Conservation (phyloP, 2,329 filamentous ascomycete species). For the Sarocladiaceae sp. region DNA sequence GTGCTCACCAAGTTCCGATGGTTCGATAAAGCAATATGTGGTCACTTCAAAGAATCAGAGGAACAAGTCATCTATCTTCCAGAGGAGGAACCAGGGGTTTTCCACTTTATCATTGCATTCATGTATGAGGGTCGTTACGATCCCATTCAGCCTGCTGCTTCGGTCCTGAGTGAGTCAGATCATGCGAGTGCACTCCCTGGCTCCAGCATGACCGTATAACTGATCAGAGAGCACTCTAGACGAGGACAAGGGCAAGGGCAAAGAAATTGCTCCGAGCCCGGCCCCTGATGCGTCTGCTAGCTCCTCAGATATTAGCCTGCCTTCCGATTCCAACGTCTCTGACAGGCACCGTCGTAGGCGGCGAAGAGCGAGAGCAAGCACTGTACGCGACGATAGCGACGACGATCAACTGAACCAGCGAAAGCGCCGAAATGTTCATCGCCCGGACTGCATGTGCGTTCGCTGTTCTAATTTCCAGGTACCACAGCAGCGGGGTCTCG, state of each 20-base stretch:
- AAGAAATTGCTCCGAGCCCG: constrained; percentile 22
- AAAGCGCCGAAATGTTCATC: constrained; percentile 39
- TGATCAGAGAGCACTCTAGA: no score
- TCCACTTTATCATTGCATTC: constrained; percentile 45
- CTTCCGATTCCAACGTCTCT: neutral
- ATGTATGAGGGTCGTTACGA: constrained; percentile 41
- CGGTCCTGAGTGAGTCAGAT: constrained; percentile 30
- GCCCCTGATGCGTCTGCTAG: constrained; percentile 26
- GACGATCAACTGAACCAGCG: no score
- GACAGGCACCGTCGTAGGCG: neutral
- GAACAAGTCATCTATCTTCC: constrained; percentile 41
- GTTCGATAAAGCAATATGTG: constrained; percentile 42
- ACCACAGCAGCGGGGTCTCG: no score
- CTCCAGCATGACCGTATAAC: no score
- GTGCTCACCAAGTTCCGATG: constrained; percentile 40
- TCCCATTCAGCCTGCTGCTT: constrained; percentile 37
- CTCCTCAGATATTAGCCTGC: constrained; percentile 18
- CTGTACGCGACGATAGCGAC: no score
- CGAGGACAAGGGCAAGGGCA: constrained; percentile 41
- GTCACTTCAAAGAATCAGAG: constrained; percentile 38
- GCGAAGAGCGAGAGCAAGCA: neutral
- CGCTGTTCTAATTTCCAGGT: constrained; percentile 23
- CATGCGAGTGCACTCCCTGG: no score
- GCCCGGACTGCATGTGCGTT: constrained; percentile 37
- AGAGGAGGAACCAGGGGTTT: constrained; percentile 44